phyloP scores from a whole-genome alignment of 129 eudicot species.

The Sambucus nigra region DNA sequence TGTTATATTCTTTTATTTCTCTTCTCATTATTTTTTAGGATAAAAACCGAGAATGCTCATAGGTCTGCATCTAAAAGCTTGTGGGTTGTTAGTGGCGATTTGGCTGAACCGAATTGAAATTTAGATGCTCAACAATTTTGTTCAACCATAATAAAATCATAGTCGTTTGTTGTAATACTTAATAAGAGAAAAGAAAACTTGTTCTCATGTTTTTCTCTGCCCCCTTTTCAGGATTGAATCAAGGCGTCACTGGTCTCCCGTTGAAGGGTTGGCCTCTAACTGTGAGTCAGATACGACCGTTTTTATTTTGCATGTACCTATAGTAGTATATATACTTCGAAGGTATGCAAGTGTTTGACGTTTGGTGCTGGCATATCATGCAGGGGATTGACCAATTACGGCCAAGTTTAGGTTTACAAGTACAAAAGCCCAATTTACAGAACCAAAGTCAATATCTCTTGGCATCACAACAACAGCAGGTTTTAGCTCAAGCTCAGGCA shows the following conservation, averaged over 20 bases:
- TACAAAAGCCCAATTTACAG: slow-evolving; percentile 68
- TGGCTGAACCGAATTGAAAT: not conserved
- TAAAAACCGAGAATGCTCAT: not conserved
- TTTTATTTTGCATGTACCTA: not conserved
- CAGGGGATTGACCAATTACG: slow-evolving; percentile 90
- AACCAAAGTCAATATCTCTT: slow-evolving; percentile 72
- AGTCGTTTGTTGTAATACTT: not conserved
- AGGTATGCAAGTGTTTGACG: slow-evolving; percentile 8
- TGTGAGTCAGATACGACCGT: slow-evolving; percentile 41
- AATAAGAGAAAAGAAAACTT: not conserved
- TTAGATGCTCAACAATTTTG: not conserved
- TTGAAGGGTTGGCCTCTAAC: slow-evolving; percentile 98
- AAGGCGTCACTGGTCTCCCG: slow-evolving; percentile 78
- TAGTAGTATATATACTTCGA: not conserved
- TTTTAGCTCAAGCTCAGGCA: slow-evolving; percentile 73
- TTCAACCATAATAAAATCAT: not conserved
- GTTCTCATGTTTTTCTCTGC: slow-evolving; percentile 1
- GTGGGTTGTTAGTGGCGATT: not conserved
- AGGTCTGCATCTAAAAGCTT: not conserved
- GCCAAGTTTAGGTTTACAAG: slow-evolving; percentile 62
- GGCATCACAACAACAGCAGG: slow-evolving; percentile 84
- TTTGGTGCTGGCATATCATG: slow-evolving; percentile 9
- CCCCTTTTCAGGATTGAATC: slow-evolving; percentile 51
- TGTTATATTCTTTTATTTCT: not conserved
- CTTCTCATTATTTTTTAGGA: not conserved